Percentiles rank a stretch among this genome's conserved stretches.
Conservation (phyloP, 345 rosid genomes). For the Rhodomyrtus tomentosa region DNA sequence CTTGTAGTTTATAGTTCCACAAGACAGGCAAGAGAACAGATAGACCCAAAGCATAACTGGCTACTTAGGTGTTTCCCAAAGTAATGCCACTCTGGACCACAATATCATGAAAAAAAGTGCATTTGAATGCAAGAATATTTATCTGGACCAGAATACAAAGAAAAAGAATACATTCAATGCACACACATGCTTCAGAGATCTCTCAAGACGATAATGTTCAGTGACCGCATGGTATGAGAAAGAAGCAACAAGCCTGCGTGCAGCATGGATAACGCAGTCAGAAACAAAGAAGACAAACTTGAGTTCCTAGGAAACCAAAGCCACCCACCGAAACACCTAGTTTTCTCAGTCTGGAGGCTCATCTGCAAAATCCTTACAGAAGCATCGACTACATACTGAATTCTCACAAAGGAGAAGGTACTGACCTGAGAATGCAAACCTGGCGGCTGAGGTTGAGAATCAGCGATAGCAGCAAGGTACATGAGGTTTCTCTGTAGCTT, state of each 20-base stretch:
- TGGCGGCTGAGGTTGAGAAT: constrained; percentile 95
- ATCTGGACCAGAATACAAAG: not conserved
- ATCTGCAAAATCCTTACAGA: not conserved
- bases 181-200: not conserved
- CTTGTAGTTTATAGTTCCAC: not conserved
- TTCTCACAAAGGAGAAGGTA: not conserved
- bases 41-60: not conserved
- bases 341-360: not conserved
- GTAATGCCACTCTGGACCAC: not conserved
- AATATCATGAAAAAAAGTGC: not conserved
- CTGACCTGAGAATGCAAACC: constrained; percentile 72
- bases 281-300: not conserved
- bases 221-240: not conserved
- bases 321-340: not conserved
- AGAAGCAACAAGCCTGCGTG: not conserved
- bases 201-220: not conserved
- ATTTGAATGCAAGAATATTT: not conserved
- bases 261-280: not conserved
- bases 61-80: not conserved
- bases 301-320: not conserved
- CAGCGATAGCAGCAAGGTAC: constrained; percentile 99
- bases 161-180: not conserved
- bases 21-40: not conserved
- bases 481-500: constrained; percentile 93
- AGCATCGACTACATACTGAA: not conserved